Percentiles rank a stretch among this genome's conserved stretches.
These are phyloP conservation scores for Nyctanthes arbortristis DNA, from an alignment of 257 asterid species.

Conservation along the genomic window DNA sequence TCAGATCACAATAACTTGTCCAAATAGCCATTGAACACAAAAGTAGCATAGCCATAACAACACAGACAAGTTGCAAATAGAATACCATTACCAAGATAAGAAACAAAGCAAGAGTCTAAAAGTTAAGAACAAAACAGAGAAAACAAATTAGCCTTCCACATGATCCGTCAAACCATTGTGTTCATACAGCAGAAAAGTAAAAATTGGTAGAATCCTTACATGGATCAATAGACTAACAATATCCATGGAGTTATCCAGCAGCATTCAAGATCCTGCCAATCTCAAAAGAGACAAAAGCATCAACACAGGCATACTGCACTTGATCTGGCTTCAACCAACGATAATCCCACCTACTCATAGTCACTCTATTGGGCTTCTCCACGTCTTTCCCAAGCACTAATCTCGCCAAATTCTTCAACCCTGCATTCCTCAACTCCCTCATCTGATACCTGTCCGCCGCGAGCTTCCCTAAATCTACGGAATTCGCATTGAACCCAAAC, in stretches of 20 bases:
- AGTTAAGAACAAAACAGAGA: not conserved
- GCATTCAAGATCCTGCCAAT: conserved; percentile 37
- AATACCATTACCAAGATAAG: not conserved
- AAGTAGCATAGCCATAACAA: no score
- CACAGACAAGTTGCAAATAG: no score
- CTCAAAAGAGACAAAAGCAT: conserved; percentile 44
- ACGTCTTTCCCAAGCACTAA: conserved; percentile 26
- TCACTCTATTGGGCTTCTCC: conserved; percentile 24
- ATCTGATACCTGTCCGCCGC: conserved; percentile 1
- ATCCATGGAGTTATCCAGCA: not conserved
- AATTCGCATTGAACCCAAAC: conserved; percentile 16
- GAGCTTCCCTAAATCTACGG: conserved; percentile 27
- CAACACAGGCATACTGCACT: conserved; percentile 36
- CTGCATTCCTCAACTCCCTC: not conserved
- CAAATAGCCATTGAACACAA: no score
- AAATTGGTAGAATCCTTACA: no score
- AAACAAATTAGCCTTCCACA: not conserved
- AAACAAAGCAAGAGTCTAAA: not conserved
- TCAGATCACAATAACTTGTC: no score
- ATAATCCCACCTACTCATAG: conserved; percentile 35
- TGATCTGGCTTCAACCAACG: conserved; percentile 24
- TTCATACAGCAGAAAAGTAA: no score
- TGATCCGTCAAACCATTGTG: no score
- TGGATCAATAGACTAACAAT: no score
- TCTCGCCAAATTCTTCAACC: conserved; percentile 24